Percentiles rank a stretch among this genome's conserved stretches.
Conservation (phyloP, 2,329 filamentous ascomycete species). For the Atkinsonella texensis region DNA sequence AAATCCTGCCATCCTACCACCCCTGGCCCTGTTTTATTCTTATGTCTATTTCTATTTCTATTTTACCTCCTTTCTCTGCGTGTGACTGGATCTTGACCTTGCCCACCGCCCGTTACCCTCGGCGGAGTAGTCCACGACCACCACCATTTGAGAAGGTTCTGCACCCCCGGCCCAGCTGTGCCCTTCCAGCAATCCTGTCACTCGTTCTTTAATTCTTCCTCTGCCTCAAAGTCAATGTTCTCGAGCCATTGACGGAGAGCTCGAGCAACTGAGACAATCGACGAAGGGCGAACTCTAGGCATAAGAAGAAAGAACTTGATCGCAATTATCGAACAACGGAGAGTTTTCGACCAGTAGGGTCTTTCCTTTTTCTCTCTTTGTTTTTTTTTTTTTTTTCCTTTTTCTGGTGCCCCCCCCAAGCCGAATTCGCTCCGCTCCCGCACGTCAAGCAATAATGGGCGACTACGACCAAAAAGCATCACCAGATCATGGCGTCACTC, state of each 20-base stretch:
- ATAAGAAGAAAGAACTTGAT: not conserved
- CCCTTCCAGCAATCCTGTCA: not conserved
- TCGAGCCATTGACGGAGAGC: not conserved
- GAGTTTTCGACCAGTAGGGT: not conserved
- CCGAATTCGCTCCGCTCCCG: conserved; percentile 2
- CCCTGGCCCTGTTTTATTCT: no score
- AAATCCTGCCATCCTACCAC: no score
- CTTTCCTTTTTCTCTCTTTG: not conserved
- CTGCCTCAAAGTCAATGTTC: not conserved
- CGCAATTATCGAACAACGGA: conserved; percentile 1
- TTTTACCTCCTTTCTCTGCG: not conserved
- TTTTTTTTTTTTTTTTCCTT: not conserved
- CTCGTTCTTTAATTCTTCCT: not conserved
- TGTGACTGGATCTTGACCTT: not conserved
- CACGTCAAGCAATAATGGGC: conserved; percentile 3
- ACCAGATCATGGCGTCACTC: conserved; percentile 11
- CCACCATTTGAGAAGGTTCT: conserved; percentile 1
- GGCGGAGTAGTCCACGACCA: conserved; percentile 5
- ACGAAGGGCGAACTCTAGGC: not conserved
- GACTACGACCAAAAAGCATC: conserved; percentile 1
- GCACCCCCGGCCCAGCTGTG: not conserved
- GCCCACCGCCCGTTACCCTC: conserved; percentile 4
- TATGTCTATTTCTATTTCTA: no score
- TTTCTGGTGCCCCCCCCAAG: not conserved
- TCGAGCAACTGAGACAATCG: not conserved